phyloP scores from a whole-genome alignment of 352 stramenopile genomes.

The Phytophthora tentaculata region DNA sequence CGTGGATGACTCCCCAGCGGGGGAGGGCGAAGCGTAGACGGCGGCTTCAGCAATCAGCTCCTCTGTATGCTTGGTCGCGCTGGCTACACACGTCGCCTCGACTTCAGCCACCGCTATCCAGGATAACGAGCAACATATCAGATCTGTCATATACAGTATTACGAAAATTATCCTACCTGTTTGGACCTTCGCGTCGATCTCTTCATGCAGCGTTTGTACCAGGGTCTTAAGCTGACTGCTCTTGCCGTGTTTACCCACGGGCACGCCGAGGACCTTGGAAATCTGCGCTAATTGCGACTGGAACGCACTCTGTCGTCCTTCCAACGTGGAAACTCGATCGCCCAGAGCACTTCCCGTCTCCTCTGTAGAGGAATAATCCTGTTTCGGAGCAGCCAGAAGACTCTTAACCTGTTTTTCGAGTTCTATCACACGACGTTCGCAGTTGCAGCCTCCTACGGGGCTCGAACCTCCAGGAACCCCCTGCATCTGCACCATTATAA shows the following conservation, averaged over 20 bases:
- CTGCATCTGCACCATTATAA: constrained; percentile 59
- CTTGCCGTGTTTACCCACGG: constrained; percentile 68
- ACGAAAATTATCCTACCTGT: constrained; percentile 33
- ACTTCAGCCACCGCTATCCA: constrained; percentile 19
- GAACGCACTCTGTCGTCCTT: constrained; percentile 80
- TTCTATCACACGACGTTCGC: constrained; percentile 60
- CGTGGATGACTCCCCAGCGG: constrained; percentile 26
- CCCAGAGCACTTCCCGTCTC: constrained; percentile 40
- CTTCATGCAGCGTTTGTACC: constrained; percentile 72
- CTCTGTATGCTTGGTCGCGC: constrained; percentile 15
- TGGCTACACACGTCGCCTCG: constrained; percentile 26
- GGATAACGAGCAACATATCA: constrained; percentile 6
- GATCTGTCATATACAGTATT: background rate
- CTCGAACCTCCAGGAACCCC: constrained; percentile 11
- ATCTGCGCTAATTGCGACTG: constrained; percentile 85
- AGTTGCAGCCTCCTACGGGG: constrained; percentile 36
- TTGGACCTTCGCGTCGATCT: constrained; percentile 71
- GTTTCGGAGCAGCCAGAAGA: constrained; percentile 21
- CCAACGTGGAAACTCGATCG: constrained; percentile 77
- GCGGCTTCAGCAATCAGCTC: constrained; percentile 23
- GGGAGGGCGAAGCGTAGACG: constrained; percentile 14
- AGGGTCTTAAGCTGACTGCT: constrained; percentile 72
- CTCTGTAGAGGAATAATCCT: constrained; percentile 1
- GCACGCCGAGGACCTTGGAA: constrained; percentile 68
- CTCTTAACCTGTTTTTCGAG: constrained; percentile 62